Evolutionary conservation across 179 eudicot species (phyloP).

Genomic region (Carnegiea gigantea): DNA sequence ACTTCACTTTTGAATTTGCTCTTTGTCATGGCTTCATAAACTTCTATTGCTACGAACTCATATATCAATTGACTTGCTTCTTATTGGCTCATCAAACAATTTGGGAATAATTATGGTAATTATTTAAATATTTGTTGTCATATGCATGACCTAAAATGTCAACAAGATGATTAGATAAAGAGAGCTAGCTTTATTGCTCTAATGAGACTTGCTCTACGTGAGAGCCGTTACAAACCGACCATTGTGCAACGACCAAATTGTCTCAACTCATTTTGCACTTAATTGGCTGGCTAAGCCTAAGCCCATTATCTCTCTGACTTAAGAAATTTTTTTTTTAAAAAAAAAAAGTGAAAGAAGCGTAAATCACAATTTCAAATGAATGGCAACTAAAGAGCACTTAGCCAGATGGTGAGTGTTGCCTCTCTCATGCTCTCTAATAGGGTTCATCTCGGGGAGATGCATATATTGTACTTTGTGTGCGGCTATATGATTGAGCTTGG

Average conservation of each 20-base stretch:
- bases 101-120: background rate
- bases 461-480: no score
- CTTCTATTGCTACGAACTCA: background rate
- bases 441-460: no score
- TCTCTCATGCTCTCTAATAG: no score
- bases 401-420: no score
- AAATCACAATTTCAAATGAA: no score
- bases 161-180: background rate
- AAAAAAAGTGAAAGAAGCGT: no score
- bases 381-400: no score
- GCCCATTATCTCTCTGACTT: background rate
- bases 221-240: conserved; percentile 15
- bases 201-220: conserved; percentile 14
- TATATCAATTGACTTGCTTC: background rate
- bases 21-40: conserved; percentile 7
- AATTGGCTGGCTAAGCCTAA: background rate
- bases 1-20: conserved; percentile 12
- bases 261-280: background rate
- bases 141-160: background rate
- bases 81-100: background rate
- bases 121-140: background rate
- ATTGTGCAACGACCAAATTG: background rate
- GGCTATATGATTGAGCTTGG: no score
- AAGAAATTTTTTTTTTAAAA: no score
- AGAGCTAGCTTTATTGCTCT: background rate